Conservation (phyloP, 129 eudicot species). For the Chrysanthemum makinoi region DNA sequence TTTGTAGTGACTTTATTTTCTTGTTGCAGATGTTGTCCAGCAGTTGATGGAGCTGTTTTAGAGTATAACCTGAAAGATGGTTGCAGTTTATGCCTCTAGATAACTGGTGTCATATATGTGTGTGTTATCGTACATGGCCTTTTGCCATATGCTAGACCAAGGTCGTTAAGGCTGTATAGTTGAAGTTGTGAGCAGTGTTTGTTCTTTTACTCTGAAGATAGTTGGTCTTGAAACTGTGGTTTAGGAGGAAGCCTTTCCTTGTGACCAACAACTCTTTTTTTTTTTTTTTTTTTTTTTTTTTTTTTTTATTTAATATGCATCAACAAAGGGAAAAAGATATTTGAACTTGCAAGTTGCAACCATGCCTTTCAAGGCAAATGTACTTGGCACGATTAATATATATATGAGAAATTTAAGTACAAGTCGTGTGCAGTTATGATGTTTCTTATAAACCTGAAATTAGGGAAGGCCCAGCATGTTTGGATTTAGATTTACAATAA, state of each 20-base stretch:
- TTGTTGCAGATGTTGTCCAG: conserved; percentile 78
- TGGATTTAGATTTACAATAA: no score
- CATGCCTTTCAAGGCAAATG: no score
- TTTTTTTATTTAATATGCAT: not conserved
- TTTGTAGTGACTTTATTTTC: conserved; percentile 5
- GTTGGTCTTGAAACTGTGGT: conserved; percentile 12
- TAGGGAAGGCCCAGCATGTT: no score
- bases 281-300: not conserved
- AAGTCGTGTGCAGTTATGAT: no score
- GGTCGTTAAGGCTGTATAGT: conserved; percentile 19
- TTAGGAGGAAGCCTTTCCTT: not conserved
- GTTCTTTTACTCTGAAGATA: conserved; percentile 9
- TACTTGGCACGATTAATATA: no score
- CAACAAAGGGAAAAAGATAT: conserved; percentile 16
- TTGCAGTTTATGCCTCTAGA: not conserved
- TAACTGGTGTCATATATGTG: conserved; percentile 7
- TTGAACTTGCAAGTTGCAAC: not conserved
- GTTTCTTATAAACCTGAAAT: no score
- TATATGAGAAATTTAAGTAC: no score
- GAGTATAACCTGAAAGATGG: conserved; percentile 27
- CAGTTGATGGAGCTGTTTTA: conserved; percentile 88
- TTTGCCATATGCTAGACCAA: not conserved
- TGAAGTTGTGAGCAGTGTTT: conserved; percentile 22
- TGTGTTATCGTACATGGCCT: conserved; percentile 13
- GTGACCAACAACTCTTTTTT: no score